Percentiles rank a stretch among this genome's conserved stretches.
These are phyloP conservation scores for Lactarius sanguifluus DNA, from an alignment of 768 basidiomycete genomes.

Conservation along the genomic window DNA sequence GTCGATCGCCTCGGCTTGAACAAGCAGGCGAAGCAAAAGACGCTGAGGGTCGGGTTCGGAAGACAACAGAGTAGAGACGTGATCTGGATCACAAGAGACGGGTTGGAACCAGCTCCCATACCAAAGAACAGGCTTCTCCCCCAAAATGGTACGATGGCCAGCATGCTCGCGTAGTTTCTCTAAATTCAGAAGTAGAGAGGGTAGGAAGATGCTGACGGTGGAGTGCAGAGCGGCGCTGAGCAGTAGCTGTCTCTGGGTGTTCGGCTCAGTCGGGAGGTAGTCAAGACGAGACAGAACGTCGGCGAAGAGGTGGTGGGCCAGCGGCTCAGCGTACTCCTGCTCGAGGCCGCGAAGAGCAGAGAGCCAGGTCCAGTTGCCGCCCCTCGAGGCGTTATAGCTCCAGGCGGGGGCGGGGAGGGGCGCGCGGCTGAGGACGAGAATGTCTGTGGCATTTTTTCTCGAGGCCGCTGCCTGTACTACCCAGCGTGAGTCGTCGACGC, in stretches of 20 bases:
- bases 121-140: conserved; percentile 24
- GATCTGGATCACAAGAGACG: conserved; percentile 13
- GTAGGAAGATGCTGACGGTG: conserved; percentile 24
- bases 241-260: neutral
- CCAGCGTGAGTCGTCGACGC: conserved; percentile 21
- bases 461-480: conserved; percentile 3
- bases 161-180: conserved; percentile 9
- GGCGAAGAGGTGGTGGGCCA: conserved; percentile 12
- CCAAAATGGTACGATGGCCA: conserved; percentile 15
- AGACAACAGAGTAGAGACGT: conserved; percentile 2
- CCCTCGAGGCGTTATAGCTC: conserved; percentile 17
- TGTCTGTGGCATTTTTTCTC: neutral
- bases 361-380: conserved; percentile 23
- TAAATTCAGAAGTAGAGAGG: conserved; percentile 18
- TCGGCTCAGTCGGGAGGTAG: neutral
- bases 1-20: conserved; percentile 11
- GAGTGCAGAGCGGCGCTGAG: conserved; percentile 22
- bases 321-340: conserved; percentile 8
- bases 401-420: conserved; percentile 26
- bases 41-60: conserved; percentile 1
- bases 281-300: conserved; percentile 13
- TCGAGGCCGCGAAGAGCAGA: conserved; percentile 13
- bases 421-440: conserved; percentile 22
- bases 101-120: conserved; percentile 27
- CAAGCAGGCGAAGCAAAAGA: conserved; percentile 16